Evolutionary conservation across 305 asterid genomes (phyloP), one percentile per base, ranked within the genome.

Genomic region (Withania somnifera): DNA sequence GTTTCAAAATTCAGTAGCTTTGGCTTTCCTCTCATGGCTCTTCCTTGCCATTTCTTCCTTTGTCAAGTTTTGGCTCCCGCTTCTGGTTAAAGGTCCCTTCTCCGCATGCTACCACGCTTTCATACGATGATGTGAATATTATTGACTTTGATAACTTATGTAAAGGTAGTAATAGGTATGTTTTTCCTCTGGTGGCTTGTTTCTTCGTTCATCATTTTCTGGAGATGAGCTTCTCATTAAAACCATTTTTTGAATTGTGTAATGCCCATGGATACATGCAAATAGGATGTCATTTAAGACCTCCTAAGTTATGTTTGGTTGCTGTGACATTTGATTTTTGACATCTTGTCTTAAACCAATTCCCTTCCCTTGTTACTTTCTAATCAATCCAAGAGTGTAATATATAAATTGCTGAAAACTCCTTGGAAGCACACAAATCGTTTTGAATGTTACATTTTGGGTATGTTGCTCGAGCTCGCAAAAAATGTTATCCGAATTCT

Each of bases 21-120:
- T 95, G 78, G 97, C 98, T 42, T 95, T 95, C 47, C 80, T 83
- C 0, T 85, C 98, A 0, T 95, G 98, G 98, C 90, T 92, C 78
- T 91, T 93, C 85, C 95, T 95, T 56, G 94, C 94, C 83, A 82
- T 92, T 40, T 93, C 98, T 82, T 92, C 98, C 32, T 88, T 83
- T 22, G 93, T 91, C 84, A 93, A 91, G 98, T 91, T 95, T 88
- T 93, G 92, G 93, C 95, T 95, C 54, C 91, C 87, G 96, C 96
- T 15, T 89, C 97, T 6, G 86, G 90, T 80, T 91, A 83, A 86
- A 78, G 66, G 78, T 19, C 69, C 50, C 26, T 40, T 47, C 81
- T 4, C 53, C 19, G 0, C 45, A 15, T 0, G 11, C 34, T 57
- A 24, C 52, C 10, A 14, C 34, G 40, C 73, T 78, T 68, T 50